Evolutionary conservation across 1,284 basidiomycete species (phyloP).

Genomic region (Austroboletus niveus): DNA sequence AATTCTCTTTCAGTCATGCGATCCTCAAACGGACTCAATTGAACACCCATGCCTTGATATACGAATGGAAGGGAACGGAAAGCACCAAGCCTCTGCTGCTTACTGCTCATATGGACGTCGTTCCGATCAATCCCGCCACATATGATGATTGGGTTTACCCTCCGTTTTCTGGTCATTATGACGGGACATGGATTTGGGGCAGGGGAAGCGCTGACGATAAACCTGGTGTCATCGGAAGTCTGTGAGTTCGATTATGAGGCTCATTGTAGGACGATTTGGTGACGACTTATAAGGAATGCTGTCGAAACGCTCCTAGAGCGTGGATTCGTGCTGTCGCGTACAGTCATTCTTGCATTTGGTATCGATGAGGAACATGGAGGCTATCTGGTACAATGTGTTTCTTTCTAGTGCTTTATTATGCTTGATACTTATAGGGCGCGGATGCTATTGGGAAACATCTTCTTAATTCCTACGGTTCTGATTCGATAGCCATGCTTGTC

Average conservation of each 20-base stretch:
- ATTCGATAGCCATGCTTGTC: slow-evolving; percentile 56
- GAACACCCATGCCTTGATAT: slow-evolving; percentile 61
- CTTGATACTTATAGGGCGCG: slow-evolving; percentile 44
- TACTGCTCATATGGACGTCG: slow-evolving; percentile 61
- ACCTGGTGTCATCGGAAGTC: slow-evolving; percentile 52
- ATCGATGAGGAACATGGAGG: slow-evolving; percentile 70
- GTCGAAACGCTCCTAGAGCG: slow-evolving; percentile 54
- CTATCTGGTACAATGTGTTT: slow-evolving; percentile 34
- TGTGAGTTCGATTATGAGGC: slow-evolving; percentile 38
- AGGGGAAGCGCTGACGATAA: slow-evolving; percentile 66
- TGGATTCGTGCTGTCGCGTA: slow-evolving; percentile 51
- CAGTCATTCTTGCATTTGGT: slow-evolving; percentile 64
- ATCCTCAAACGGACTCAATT: slow-evolving; percentile 50
- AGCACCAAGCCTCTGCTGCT: slow-evolving; percentile 59
- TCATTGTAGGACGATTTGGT: not conserved
- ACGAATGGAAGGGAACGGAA: slow-evolving; percentile 59
- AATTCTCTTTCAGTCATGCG: slow-evolving; percentile 38
- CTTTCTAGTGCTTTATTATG: not conserved
- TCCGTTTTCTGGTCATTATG: slow-evolving; percentile 50
- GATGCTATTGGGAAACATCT: slow-evolving; percentile 44
- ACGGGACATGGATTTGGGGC: slow-evolving; percentile 57
- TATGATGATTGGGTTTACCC: slow-evolving; percentile 51
- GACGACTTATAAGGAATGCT: slow-evolving; percentile 38
- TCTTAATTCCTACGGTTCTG: slow-evolving; percentile 47
- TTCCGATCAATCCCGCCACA: slow-evolving; percentile 56